Base-by-base conservation (phyloP, 306 rosid species). In the Purshia tridentata region DNA sequence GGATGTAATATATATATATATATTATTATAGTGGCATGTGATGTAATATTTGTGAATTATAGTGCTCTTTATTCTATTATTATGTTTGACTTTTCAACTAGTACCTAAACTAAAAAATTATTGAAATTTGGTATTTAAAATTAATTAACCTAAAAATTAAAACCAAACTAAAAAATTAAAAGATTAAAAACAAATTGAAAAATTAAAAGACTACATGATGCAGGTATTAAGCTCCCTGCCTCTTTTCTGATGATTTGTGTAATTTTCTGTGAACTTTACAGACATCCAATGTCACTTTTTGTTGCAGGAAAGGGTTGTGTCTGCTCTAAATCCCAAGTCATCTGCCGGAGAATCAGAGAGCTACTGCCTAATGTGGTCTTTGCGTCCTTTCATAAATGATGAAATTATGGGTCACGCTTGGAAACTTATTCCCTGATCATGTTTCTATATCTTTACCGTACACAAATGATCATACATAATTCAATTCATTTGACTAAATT, bases 351-450 rank as follows among this genome's bases (percentile, higher is more conserved):
- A 91, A 63, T 66, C 91, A n/a, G 91, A 79, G 75, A 82, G 85
- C 77, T 93, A 86, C 86, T 72, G 88, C 82, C 78, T 82, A 13
- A 86, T 93, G 97, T 91, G 97, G 98, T 86, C 92, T 19, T 75
- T 91, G 80, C 92, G 79, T 5, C 92, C 87, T 9, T 86, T 69
- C 54, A 49, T 85, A 35, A 65, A 85, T 15, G 88, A 88, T 19
- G 88, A 85, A 42, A 74, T 84, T 54, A 75, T 85, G 86, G 72
- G 46, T 63, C 82, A 56, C 61, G 96, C 96, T 47, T 87, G 96
- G 98, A 73, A 74, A 80, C 89, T 79, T 51, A 66, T 89, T 79
- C 75, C 64, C 20, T 90, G 84, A 83, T 29, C 35, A 29, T 29
- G 35, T 3, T 52, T 6, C 5, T 54, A 35, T 40, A n/a, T 62